Evolutionary conservation across 148 eudicot species (phyloP), one percentile per base, ranked within the genome.

Genomic region (Fallopia convolvulus): DNA sequence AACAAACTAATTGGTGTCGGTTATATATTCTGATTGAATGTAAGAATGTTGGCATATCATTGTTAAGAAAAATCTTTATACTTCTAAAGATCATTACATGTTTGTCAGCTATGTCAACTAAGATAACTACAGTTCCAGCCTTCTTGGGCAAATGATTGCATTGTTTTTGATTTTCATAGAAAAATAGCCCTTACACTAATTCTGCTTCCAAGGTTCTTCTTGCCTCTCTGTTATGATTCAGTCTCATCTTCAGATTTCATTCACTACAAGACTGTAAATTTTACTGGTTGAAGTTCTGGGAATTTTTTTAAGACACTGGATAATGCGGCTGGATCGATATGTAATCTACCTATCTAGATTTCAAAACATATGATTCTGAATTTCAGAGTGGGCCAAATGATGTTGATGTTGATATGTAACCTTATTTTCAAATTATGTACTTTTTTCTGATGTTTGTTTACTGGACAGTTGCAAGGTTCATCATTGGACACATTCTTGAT

Each of bases 401-500:
- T 13, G 40, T 32, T 44, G 47, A 44, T 9, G 10, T 44, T 44
- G 47, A 9, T 44, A 44, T 60, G 33, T 65, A 32, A 7, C 6
- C 21, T 23, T 61, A 11, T 3, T 4, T 14, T 68, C 3, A 8
- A 46, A 68, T 32, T 0, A 26, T 33, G 10, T 68, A 17, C 72
- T 39, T 36, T 33, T 39, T 36, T 8, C 4, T 68, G 44, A 39
- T 68, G 72, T 36, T 68, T 14, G 21, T 68, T 15, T 14, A 14
- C 72, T 36, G 44, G 44, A 15, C 87, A 95, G 99, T 77, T 87
- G 85, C 87, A 87, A 78, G 86, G 91, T 78, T 89, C 99, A 47
- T 91, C 99, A 42, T 81, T 92, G 58, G 97, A 92, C 78, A 77
- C 97, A 15, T 95, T 87, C 88, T 82, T 95, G 41, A 95, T 95